These are phyloP conservation scores for Limonomyces culmigenus DNA, from an alignment of 1,284 basidiomycete genomes.

Conservation along the genomic window DNA sequence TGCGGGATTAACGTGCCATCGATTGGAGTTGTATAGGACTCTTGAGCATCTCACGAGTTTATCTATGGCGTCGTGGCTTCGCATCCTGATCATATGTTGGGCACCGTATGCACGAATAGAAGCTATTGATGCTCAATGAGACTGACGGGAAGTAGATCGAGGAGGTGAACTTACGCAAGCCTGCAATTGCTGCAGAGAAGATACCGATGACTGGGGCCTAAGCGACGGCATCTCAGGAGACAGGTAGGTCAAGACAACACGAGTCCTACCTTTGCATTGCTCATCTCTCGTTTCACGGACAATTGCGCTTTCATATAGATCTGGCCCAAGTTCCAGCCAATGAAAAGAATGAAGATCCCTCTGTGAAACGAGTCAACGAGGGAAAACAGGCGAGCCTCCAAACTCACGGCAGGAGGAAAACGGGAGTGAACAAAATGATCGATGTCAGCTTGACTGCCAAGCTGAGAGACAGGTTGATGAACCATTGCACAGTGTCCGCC, in stretches of 20 bases:
- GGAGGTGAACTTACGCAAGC: slow-evolving; percentile 29
- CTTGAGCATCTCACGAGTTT: slow-evolving; percentile 26
- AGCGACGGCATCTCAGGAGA: no score
- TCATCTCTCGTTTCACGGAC: slow-evolving; percentile 63
- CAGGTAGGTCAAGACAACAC: no score
- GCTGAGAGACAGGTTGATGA: slow-evolving; percentile 13
- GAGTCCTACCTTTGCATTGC: slow-evolving; percentile 43
- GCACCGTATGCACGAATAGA: slow-evolving; percentile 47
- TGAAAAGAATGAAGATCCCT: slow-evolving; percentile 19
- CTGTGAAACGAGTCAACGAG: no score
- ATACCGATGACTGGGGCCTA: slow-evolving; percentile 51
- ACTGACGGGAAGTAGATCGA: background rate
- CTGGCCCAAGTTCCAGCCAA: slow-evolving; percentile 27
- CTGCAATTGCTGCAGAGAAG: slow-evolving; percentile 53
- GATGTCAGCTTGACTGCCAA: slow-evolving; percentile 24
- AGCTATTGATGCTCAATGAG: slow-evolving; percentile 16
- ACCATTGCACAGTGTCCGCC: slow-evolving; percentile 8
- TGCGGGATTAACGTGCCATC: no score
- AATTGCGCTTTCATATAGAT: slow-evolving; percentile 50
- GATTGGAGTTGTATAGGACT: slow-evolving; percentile 36
- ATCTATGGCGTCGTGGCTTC: slow-evolving; percentile 28
- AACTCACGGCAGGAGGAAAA: slow-evolving; percentile 19
- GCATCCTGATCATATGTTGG: slow-evolving; percentile 26
- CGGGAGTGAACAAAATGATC: slow-evolving; percentile 24
- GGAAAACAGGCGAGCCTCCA: no score